phyloP scores from a whole-genome alignment of 768 basidiomycete genomes.

The Mrakia hoshinonis region DNA sequence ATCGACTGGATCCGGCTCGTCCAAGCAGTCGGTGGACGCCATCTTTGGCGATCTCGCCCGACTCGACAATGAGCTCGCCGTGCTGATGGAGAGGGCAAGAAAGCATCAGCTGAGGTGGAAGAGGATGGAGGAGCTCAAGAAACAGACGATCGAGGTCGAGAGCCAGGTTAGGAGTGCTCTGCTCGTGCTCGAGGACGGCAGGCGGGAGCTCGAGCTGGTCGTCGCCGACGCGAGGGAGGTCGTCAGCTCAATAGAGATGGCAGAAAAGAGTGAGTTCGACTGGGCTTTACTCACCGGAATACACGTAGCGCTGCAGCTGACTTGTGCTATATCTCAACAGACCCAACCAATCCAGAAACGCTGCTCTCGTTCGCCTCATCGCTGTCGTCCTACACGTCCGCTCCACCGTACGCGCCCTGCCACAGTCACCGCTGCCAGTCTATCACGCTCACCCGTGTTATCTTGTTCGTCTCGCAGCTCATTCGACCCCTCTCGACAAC shows the following conservation, averaged over 20 bases:
- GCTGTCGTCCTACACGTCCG: conserved; percentile 26
- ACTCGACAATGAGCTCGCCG: conserved; percentile 13
- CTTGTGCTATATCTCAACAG: not conserved
- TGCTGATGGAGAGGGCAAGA: conserved; percentile 15
- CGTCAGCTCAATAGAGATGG: not conserved
- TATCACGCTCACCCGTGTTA: not conserved
- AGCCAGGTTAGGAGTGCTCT: not conserved
- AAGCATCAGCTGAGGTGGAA: conserved; percentile 19
- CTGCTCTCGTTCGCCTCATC: conserved; percentile 23
- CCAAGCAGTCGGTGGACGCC: not conserved
- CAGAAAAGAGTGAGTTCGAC: not conserved
- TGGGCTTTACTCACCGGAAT: not conserved
- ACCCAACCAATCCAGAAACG: not conserved
- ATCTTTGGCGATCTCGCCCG: conserved; percentile 10
- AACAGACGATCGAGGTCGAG: conserved; percentile 13
- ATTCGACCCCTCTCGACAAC: conserved; percentile 11
- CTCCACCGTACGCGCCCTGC: conserved; percentile 13
- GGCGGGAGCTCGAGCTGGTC: conserved; percentile 11
- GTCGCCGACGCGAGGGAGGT: conserved; percentile 7
- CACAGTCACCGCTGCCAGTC: too few species aligned
- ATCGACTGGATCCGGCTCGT: not conserved
- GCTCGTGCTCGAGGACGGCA: conserved; percentile 5
- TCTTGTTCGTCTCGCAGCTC: not conserved
- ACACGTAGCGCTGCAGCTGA: not conserved
- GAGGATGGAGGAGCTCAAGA: conserved; percentile 18